Base-by-base conservation (phyloP, 2,329 filamentous ascomycete genomes). In the Pseudocercospora fijiensis region DNA sequence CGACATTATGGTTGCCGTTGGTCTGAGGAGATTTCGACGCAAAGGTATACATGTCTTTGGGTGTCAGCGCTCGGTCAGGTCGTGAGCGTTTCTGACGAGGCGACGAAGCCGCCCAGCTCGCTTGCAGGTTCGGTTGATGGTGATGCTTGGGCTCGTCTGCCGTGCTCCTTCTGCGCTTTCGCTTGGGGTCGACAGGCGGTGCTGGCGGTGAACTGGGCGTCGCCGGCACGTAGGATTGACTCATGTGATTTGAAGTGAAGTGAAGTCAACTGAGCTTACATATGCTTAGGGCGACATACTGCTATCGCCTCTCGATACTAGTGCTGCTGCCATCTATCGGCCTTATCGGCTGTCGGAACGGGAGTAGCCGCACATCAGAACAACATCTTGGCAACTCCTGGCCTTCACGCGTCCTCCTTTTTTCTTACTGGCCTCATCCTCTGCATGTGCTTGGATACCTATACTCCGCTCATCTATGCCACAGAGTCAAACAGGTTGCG, bases 11-110 rank as follows among this genome's bases (percentile, higher is more conserved):
- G 18, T 16, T 24, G 33, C 76, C 75, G 26, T 76, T 75, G 53
- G 77, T 76, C 45, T 76, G 69, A 70, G 77, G 63, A 22, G 72
- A 70, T 16, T 68, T 65, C 9, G 72, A 72, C 72, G 77, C 74
- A 74, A 85, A 85, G 64, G 76, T 81, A 71, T 85, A 85, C 84
- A 86, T 86, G 67, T 79, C 82, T 79, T 78, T 53, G 74, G 74
- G 73, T 72, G 63, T 53, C 70, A 76, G 69, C 52, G 73, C 67
- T 30, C 73, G 66, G 43, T 52, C 61, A 30, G 74, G 64, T 64
- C 76, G 77, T 49, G 72, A 71, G 53, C 80, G 79, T 69, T 84
- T 83, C 67, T 69, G 76, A 47, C 69, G 71, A 16, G 78, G 76
- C 22, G 76, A 76, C 52, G 60, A 65, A 62, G 60, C 58, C 69